Base-by-base conservation (phyloP, 2,329 filamentous ascomycete species). In the Talaromyces pinophilus region DNA sequence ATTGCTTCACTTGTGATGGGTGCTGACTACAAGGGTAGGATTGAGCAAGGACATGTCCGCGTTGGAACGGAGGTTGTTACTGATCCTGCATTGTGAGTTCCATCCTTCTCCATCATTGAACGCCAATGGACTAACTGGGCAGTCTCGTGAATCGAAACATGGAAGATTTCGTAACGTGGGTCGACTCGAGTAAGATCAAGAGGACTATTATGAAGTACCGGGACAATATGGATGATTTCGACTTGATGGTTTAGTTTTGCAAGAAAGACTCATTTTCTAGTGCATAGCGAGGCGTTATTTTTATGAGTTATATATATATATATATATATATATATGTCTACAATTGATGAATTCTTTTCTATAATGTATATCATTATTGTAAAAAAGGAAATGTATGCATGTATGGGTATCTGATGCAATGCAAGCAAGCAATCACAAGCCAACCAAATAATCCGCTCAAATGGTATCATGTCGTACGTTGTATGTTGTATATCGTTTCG, bases 151-250 rank as follows among this genome's bases (percentile, higher is more conserved):
- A 92, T 44, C 85, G 93, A 70, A 91, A 88, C 68, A 92, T 96
- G 86, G 94, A 98, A 81, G 94, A 98, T 80, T 97, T 96, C 77
- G 91, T 98, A 19, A 97, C 94, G 0, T 98, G 94, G 94, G 90
- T 94, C 10, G 92, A 96, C 73, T 92, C 92, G 67, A 96, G 92
- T 80, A 97, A 97, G 90, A 93, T 98, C 78, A 97, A 96, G 90
- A 87, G 91, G 76, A 95, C 93, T 76, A 96, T 97, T 70, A 89
- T 97, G 87, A 92, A 92, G 80, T 98, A 97, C 78, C 88, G 92
- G 72, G 93, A 97, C 79, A 92, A 96, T 83, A 80, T 97, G 80
- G 94, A 98, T 80, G 94, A 98, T 80, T 98, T 96, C 75, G 94
- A 98, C 82, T 82, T 97, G 76, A 82, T 96, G 73, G 95, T 46